phyloP scores from a whole-genome alignment of 805 yeast genomes.

The Saccharomycopsis sp. region DNA sequence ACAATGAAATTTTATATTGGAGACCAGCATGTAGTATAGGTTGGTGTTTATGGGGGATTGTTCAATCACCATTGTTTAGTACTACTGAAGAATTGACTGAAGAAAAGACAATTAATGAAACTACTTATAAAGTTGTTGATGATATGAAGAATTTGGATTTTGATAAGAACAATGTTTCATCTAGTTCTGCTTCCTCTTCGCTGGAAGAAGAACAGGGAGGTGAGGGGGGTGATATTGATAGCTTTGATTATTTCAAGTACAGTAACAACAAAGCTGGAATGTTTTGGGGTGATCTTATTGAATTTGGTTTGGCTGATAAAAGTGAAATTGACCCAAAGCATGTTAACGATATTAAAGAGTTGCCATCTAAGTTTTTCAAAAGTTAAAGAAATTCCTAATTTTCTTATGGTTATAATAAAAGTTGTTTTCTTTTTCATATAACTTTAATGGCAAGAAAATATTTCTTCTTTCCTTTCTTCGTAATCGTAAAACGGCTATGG shows the following conservation, averaged over 20 bases:
- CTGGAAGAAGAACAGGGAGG: slow-evolving; percentile 22
- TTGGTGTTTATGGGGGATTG: slow-evolving; percentile 92
- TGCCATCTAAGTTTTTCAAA: slow-evolving; percentile 23
- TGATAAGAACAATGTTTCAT: slow-evolving; percentile 22
- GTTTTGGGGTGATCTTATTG: slow-evolving; percentile 67
- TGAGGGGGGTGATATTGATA: slow-evolving; percentile 43
- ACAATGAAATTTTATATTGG: slow-evolving; percentile 68
- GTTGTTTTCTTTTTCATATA: not conserved
- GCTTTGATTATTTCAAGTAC: slow-evolving; percentile 73
- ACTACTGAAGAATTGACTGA: slow-evolving; percentile 36
- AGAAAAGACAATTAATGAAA: slow-evolving; percentile 32
- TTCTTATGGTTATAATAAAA: too few species aligned
- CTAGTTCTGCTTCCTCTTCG: not conserved
- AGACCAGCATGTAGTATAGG: slow-evolving; percentile 68
- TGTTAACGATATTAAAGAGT: slow-evolving; percentile 33
- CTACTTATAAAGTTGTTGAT: slow-evolving; percentile 28
- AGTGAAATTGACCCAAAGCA: slow-evolving; percentile 24
- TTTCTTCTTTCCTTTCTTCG: slow-evolving; percentile 1
- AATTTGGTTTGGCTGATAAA: slow-evolving; percentile 42
- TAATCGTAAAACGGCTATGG: too few species aligned
- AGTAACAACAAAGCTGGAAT: slow-evolving; percentile 67
- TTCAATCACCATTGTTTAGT: slow-evolving; percentile 52
- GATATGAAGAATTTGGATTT: slow-evolving; percentile 23
- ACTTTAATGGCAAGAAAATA: not conserved
- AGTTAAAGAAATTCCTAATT: not conserved